Percentiles rank a stretch among this genome's conserved stretches.
phyloP scores from a whole-genome alignment of 768 basidiomycete genomes.

The Boletus rubropictus region DNA sequence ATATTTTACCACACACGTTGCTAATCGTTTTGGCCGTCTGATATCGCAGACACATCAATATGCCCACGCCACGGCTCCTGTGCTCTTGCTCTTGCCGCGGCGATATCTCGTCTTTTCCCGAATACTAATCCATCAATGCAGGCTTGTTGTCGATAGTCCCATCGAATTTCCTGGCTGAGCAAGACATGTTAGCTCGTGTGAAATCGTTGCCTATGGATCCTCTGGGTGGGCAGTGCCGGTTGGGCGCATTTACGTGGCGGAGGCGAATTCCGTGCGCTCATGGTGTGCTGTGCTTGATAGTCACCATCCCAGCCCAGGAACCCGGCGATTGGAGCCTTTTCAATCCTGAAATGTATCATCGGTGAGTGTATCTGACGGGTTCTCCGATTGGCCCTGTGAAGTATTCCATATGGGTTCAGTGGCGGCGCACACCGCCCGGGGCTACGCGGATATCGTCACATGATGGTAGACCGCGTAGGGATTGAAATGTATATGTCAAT shows the following conservation, averaged over 20 bases:
- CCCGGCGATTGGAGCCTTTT: conserved; percentile 32
- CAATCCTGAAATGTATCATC: conserved; percentile 34
- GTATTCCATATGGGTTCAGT: too few species aligned
- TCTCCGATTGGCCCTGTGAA: too few species aligned
- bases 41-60: conserved; percentile 18
- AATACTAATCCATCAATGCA: conserved; percentile 11
- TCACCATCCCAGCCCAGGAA: too few species aligned
- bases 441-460: too few species aligned
- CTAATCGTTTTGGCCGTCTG: conserved; percentile 26
- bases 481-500: background rate
- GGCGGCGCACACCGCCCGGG: too few species aligned
- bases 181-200: background rate
- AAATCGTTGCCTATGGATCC: conserved; percentile 15
- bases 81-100: conserved; percentile 27
- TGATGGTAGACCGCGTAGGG: too few species aligned
- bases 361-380: conserved; percentile 21
- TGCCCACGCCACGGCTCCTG: conserved; percentile 16
- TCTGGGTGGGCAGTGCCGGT: conserved; percentile 36
- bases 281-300: background rate
- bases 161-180: too few species aligned
- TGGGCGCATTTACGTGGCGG: conserved; percentile 5
- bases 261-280: conserved; percentile 3
- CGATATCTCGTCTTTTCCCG: too few species aligned
- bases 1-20: conserved; percentile 1
- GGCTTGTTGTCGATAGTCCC: conserved; percentile 36